Evolutionary conservation across 768 basidiomycete species (phyloP).

Genomic region (Tricholoma saponaceum): DNA sequence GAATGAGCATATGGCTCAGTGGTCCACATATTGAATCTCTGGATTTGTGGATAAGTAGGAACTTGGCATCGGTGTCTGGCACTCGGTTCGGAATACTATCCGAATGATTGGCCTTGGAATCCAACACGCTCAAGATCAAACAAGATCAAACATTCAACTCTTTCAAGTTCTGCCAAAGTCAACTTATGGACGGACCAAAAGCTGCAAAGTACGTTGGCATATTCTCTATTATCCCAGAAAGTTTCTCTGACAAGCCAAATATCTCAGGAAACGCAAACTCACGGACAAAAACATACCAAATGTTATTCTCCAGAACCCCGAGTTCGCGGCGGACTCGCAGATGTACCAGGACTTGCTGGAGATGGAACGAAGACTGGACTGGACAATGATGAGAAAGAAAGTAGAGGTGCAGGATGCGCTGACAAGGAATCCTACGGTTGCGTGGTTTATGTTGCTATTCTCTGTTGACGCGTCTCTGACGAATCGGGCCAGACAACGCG

Average conservation of each 20-base stretch:
- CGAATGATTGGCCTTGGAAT: no score
- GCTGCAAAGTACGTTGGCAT: constrained; percentile 27
- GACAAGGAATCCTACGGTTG: constrained; percentile 64
- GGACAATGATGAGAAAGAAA: constrained; percentile 90
- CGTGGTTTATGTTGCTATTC: constrained; percentile 11
- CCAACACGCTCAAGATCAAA: not conserved
- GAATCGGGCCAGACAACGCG: constrained; percentile 61
- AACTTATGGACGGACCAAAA: constrained; percentile 37
- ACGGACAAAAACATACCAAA: constrained; percentile 78
- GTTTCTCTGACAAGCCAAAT: not conserved
- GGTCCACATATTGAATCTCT: no score
- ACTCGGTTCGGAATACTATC: no score
- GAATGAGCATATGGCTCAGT: no score
- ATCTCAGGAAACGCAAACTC: constrained; percentile 68
- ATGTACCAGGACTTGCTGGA: constrained; percentile 86
- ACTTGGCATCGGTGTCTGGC: no score
- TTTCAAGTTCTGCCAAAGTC: not conserved
- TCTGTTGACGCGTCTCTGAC: constrained; percentile 10
- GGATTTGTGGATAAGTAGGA: no score
- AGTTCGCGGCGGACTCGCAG: constrained; percentile 74
- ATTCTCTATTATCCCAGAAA: not conserved
- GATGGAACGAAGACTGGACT: constrained; percentile 90
- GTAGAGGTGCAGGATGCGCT: constrained; percentile 91
- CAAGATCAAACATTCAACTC: not conserved
- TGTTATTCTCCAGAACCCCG: constrained; percentile 67